These are phyloP conservation scores for Triadica sebifera DNA, from an alignment of 345 rosid genomes.

Conservation along the genomic window DNA sequence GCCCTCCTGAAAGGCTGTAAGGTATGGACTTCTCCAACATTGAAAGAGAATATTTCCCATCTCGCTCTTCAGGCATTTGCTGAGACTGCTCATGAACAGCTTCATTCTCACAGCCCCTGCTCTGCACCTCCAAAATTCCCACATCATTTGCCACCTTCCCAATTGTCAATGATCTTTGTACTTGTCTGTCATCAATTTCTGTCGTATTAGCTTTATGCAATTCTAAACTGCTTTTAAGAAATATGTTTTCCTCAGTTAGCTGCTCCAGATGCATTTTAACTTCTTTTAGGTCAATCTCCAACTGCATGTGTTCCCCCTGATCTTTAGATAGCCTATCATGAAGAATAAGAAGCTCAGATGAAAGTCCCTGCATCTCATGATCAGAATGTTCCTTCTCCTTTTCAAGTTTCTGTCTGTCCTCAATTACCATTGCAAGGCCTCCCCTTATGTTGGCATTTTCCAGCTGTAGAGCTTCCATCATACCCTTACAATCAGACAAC, in stretches of 20 bases:
- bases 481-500: conserved; percentile 44
- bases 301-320: conserved; percentile 34
- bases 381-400: conserved; percentile 48
- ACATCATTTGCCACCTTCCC: conserved; percentile 29
- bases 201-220: conserved; percentile 35
- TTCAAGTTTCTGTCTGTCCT: conserved; percentile 53
- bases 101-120: conserved; percentile 21
- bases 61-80: conserved; percentile 24
- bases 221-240: conserved; percentile 42
- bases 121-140: conserved; percentile 23
- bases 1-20: conserved; percentile 16
- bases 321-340: conserved; percentile 48
- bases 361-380: conserved; percentile 54
- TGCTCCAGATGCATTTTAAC: conserved; percentile 39
- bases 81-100: conserved; percentile 27
- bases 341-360: conserved; percentile 49
- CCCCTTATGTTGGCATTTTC: conserved; percentile 52
- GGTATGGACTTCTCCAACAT: conserved; percentile 17
- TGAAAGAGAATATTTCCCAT: conserved; percentile 19
- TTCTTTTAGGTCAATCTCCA: conserved; percentile 49
- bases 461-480: conserved; percentile 42
- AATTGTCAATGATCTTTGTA: conserved; percentile 21
- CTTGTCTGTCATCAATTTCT: conserved; percentile 36
- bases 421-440: conserved; percentile 38
- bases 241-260: conserved; percentile 48